Evolutionary conservation across 2,329 filamentous ascomycete species (phyloP).

Genomic region (Penicillium olsonii): DNA sequence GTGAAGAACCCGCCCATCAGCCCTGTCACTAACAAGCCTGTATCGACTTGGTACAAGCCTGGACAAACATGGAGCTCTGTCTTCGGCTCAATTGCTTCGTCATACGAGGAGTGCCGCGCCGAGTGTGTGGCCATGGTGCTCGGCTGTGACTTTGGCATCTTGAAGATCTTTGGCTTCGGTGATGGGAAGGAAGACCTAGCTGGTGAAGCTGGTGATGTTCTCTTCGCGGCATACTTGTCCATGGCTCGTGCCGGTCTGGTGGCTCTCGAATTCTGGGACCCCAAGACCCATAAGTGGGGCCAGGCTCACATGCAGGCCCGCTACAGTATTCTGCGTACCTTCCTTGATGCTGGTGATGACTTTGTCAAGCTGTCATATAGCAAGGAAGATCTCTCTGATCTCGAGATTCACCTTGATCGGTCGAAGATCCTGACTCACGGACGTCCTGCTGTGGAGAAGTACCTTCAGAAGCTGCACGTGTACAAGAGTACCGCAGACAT

Average conservation of each 20-base stretch:
- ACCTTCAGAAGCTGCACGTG: slow-evolving; percentile 87
- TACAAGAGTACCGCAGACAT: slow-evolving; percentile 91
- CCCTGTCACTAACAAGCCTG: slow-evolving; percentile 74
- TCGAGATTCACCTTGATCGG: slow-evolving; percentile 80
- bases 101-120: slow-evolving; percentile 92
- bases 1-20: slow-evolving; percentile 75
- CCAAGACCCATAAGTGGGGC: slow-evolving; percentile 86
- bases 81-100: slow-evolving; percentile 82
- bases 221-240: slow-evolving; percentile 83
- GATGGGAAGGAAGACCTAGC: slow-evolving; percentile 73
- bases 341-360: slow-evolving; percentile 80
- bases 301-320: slow-evolving; percentile 90
- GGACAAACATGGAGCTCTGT: slow-evolving; percentile 94
- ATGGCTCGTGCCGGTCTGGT: slow-evolving; percentile 94
- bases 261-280: slow-evolving; percentile 92
- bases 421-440: slow-evolving; percentile 83
- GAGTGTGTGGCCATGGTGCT: slow-evolving; percentile 93
- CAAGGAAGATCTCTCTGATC: slow-evolving; percentile 74
- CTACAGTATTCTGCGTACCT: slow-evolving; percentile 75
- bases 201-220: slow-evolving; percentile 77
- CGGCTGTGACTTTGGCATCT: slow-evolving; percentile 81
- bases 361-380: slow-evolving; percentile 81
- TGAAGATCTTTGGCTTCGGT: slow-evolving; percentile 90
- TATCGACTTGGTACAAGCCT: slow-evolving; percentile 88
- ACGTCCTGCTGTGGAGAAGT: slow-evolving; percentile 78